Evolutionary conservation across 2,329 filamentous ascomycete genomes (phyloP).

Genomic region (Trichoderma sp.): DNA sequence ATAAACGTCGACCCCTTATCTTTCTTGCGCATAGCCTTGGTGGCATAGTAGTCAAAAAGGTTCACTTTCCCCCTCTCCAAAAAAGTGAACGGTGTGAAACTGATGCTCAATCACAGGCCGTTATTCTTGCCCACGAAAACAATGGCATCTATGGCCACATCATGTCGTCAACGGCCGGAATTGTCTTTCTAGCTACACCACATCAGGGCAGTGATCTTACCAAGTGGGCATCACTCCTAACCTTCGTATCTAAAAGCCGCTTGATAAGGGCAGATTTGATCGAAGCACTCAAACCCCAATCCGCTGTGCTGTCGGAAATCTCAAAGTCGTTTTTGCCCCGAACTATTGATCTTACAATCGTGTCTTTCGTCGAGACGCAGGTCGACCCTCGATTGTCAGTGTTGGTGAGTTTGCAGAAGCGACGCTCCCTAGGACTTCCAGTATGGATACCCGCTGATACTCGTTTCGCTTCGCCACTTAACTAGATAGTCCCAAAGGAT

Average conservation of each 20-base stretch:
- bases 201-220: conserved; percentile 37
- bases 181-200: conserved; percentile 40
- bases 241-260: not conserved
- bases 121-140: conserved; percentile 33
- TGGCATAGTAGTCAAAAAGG: conserved; percentile 38
- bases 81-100: too few species aligned
- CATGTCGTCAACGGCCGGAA: conserved; percentile 30
- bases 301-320: not conserved
- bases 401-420: not conserved
- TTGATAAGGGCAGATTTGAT: not conserved
- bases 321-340: not conserved
- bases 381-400: not conserved
- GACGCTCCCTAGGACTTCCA: not conserved
- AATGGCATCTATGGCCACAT: conserved; percentile 26
- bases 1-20: conserved; percentile 31
- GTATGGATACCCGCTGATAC: not conserved
- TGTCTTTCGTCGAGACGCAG: not conserved
- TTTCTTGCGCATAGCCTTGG: conserved; percentile 39
- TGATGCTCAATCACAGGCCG: too few species aligned
- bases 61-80: too few species aligned
- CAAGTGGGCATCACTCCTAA: not conserved
- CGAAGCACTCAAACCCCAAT: not conserved
- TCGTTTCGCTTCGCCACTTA: not conserved
- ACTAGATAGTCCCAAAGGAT: not conserved
- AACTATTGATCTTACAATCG: not conserved